A percentile compares a stretch with the other conserved stretches of the same genome.
Evolutionary conservation across 176 grass and related monocot species (phyloP).

Genomic region (Aegilops speltoides): DNA sequence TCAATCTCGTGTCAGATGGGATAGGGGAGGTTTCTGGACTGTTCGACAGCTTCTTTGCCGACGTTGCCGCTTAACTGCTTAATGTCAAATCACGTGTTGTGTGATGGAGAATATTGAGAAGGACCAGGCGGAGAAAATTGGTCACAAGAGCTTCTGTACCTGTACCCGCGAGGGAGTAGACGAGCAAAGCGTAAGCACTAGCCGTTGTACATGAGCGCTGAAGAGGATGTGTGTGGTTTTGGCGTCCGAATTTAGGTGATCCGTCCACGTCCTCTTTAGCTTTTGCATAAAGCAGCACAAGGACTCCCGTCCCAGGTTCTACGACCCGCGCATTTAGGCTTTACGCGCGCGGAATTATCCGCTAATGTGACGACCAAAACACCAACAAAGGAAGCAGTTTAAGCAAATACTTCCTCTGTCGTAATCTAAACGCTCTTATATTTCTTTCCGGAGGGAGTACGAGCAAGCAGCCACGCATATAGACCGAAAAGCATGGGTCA

Average conservation of each 20-base stretch:
- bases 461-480: background rate
- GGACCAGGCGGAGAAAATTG: constrained; percentile 20
- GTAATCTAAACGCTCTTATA: too few relatives aligned
- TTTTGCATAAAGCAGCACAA: constrained; percentile 23
- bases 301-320: background rate
- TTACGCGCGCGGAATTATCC: constrained; percentile 5
- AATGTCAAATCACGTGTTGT: constrained; percentile 6
- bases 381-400: background rate
- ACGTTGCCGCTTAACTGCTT: constrained; percentile 18
- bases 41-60: background rate
- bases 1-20: background rate
- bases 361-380: background rate
- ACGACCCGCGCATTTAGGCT: background rate
- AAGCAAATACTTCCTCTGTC: background rate
- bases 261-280: constrained; percentile 30
- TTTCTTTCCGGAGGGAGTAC: too few relatives aligned
- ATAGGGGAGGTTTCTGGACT: constrained; percentile 19
- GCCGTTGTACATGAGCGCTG: background rate
- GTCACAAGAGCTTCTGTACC: constrained; percentile 1
- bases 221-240: background rate
- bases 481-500: background rate
- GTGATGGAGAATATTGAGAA: background rate
- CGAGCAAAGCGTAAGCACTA: background rate
- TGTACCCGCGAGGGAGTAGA: background rate
- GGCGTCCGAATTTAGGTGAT: constrained; percentile 17